phyloP scores from a whole-genome alignment of 108 stramenopile genomes.

The Craspedostauros australis region DNA sequence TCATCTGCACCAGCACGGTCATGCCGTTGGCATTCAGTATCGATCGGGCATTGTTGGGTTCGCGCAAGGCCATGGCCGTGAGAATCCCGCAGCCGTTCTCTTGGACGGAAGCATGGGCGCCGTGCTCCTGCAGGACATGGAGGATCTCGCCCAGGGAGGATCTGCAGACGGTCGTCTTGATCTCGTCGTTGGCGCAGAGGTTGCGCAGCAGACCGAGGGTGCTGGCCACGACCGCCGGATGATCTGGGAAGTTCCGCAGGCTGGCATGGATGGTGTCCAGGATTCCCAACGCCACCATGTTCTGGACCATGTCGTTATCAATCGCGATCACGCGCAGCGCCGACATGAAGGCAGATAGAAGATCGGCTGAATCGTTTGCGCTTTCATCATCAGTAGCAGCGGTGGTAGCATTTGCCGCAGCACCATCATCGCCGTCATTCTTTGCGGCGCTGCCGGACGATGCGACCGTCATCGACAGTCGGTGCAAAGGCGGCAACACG shows the following conservation, averaged over 20 bases:
- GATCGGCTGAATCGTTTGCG: slow-evolving; percentile 10
- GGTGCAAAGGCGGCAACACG: slow-evolving; percentile 22
- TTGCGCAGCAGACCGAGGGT: slow-evolving; percentile 74
- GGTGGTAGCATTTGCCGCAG: not conserved
- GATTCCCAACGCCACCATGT: slow-evolving; percentile 72
- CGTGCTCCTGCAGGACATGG: slow-evolving; percentile 40
- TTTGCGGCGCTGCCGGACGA: not conserved
- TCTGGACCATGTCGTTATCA: slow-evolving; percentile 80
- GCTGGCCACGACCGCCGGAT: slow-evolving; percentile 31
- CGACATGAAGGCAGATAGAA: slow-evolving; percentile 32
- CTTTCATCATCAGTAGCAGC: slow-evolving; percentile 12
- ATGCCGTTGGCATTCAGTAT: slow-evolving; percentile 58
- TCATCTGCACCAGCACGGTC: slow-evolving; percentile 58
- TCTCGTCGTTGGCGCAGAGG: slow-evolving; percentile 83
- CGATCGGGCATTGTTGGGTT: slow-evolving; percentile 61
- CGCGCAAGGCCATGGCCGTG: slow-evolving; percentile 81
- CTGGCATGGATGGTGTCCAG: slow-evolving; percentile 34
- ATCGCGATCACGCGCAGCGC: slow-evolving; percentile 72
- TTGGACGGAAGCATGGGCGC: slow-evolving; percentile 30
- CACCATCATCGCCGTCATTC: not conserved
- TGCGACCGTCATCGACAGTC: slow-evolving; percentile 8
- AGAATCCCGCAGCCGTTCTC: slow-evolving; percentile 85
- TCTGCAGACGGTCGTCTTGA: slow-evolving; percentile 72
- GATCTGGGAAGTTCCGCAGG: not conserved
- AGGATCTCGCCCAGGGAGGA: slow-evolving; percentile 35